A percentile compares a stretch with the other conserved stretches of the same genome.
Conservation (phyloP, 2,329 filamentous ascomycete species). For the Volutella citrinella region DNA sequence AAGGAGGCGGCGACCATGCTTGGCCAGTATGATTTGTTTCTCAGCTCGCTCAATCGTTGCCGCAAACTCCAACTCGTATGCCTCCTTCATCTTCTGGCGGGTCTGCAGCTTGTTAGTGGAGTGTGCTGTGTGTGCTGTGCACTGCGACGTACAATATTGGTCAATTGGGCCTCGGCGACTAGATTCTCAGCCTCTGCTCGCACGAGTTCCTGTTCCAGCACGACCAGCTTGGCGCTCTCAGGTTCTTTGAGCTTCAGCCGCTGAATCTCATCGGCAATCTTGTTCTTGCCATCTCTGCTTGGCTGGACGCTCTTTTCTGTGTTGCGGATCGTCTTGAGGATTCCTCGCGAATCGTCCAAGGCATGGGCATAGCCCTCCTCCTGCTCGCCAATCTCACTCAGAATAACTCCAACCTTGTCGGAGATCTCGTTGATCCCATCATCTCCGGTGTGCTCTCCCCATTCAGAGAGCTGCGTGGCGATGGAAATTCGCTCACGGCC, state of each 20-base stretch:
- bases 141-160: conserved; percentile 71
- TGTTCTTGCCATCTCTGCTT: conserved; percentile 79
- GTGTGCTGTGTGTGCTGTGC: not conserved
- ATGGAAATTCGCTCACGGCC: conserved; percentile 81
- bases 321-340: conserved; percentile 91
- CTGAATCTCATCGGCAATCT: conserved; percentile 89
- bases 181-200: conserved; percentile 93
- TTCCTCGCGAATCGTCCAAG: conserved; percentile 76
- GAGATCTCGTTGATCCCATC: conserved; percentile 85
- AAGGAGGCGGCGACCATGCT: conserved; percentile 81
- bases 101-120: conserved; percentile 56
- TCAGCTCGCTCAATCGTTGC: conserved; percentile 94
- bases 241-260: conserved; percentile 92
- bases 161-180: conserved; percentile 93
- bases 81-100: conserved; percentile 92
- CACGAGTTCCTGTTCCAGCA: conserved; percentile 93
- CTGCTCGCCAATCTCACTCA: conserved; percentile 91
- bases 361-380: conserved; percentile 85
- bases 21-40: conserved; percentile 92
- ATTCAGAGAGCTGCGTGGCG: conserved; percentile 88
- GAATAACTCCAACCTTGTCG: conserved; percentile 90
- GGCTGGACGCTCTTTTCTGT: conserved; percentile 95
- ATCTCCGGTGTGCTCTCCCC: conserved; percentile 90
- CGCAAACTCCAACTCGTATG: conserved; percentile 83
- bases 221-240: conserved; percentile 73